Evolutionary conservation across 2,329 filamentous ascomycete genomes (phyloP).

Genomic region (Ceratocystis lukuohia): DNA sequence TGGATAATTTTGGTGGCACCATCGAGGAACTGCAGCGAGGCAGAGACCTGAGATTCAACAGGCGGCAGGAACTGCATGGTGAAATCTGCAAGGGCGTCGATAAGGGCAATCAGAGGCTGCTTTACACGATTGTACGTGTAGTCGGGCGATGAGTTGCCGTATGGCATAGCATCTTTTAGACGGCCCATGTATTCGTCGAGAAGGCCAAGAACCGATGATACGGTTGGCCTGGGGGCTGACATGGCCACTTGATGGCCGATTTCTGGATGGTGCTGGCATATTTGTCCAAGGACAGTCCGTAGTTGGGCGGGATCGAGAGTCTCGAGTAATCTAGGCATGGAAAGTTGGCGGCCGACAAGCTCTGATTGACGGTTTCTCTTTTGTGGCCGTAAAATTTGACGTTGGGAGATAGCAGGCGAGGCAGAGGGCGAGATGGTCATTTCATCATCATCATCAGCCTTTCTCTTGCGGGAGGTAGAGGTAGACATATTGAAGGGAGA

Average conservation of each 20-base stretch:
- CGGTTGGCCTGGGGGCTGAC: constrained; percentile 75
- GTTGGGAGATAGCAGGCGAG: constrained; percentile 62
- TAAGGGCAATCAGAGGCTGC: constrained; percentile 62
- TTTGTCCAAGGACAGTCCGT: constrained; percentile 71
- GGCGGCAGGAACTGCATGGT: constrained; percentile 92
- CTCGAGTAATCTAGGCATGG: constrained; percentile 66
- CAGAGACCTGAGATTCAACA: constrained; percentile 68
- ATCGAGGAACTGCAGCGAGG: constrained; percentile 77
- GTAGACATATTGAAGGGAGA: constrained; percentile 39
- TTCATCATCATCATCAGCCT: constrained; percentile 73
- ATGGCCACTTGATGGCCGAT: constrained; percentile 74
- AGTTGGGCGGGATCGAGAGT: constrained; percentile 79
- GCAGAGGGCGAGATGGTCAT: constrained; percentile 81
- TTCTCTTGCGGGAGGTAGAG: constrained; percentile 54
- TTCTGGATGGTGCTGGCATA: constrained; percentile 80
- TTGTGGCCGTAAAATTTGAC: constrained; percentile 51
- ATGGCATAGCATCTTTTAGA: constrained; percentile 69
- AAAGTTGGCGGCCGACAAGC: constrained; percentile 42
- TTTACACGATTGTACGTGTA: constrained; percentile 92
- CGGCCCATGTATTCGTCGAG: constrained; percentile 68
- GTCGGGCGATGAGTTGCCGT: constrained; percentile 73
- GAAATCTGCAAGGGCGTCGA: constrained; percentile 85
- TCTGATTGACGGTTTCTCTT: constrained; percentile 55
- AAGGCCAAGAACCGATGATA: constrained; percentile 65
- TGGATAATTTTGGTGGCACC: constrained; percentile 84